Evolutionary conservation across 2,329 filamentous ascomycete genomes (phyloP), one percentile per base, ranked within the genome.

Genomic region (Epichloe sylvatica): DNA sequence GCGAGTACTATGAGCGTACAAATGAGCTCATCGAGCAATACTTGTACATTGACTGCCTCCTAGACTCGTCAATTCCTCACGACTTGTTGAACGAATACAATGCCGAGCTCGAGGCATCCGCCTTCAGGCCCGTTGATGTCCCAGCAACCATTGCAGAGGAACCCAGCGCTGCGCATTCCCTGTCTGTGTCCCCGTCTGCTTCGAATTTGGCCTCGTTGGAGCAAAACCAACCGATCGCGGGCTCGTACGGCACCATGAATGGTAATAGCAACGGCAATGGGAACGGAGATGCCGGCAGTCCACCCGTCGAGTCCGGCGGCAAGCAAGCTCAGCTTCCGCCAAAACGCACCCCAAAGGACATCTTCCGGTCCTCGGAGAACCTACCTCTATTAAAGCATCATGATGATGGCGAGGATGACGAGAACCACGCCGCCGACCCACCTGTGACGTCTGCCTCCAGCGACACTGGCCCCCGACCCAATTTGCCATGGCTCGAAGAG

Each of bases 61-160:
- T 97, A 53, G 89, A 95, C 67, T 95, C 88, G 8, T 90, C 87
- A 33, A 78, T 95, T n/a, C 90, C 90, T 2, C 90, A 94, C 61
- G 83, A 91, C 59, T 73, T 97, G 42, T 81, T 97, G 51, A 90
- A 94, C 61, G 90, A 96, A 66, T 96, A 95, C 65, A 82, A 67
- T 36, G 64, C 82, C 55, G 72, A 83, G 54, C 70, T 80, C 46
- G 72, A 77, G 41, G 71, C 72, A 19, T 75, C 72, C 38, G 73
- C 73, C 23, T 74, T 78, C 54, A 72, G 71, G 45, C 69, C 71
- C 45, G 60, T 78, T 51, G 76, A 80, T 56, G 76, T 88, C 6
- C 85, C 87, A 2, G 73, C 78, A 34, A 89, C 86, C 11, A 92
- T 92, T 56, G 68, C 73, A n/a, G 87, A 92, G 61, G 84, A 89